Evolutionary conservation across 2,329 filamentous ascomycete genomes (phyloP), one percentile per base, ranked within the genome.

Genomic region (Phoma herbarum): DNA sequence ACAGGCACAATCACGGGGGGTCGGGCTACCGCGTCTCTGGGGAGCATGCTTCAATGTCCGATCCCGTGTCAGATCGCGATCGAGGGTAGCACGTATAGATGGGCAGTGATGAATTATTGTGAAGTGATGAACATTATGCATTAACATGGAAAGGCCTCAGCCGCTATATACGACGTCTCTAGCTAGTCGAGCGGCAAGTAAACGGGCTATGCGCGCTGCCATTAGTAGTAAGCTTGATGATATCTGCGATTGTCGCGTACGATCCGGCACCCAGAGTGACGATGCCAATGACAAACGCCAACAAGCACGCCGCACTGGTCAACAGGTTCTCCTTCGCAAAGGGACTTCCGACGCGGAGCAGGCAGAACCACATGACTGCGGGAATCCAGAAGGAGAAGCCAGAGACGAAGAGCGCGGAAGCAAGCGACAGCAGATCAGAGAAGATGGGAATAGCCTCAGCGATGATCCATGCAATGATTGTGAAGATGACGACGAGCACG

Each of bases 361-460:
- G 48, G 45, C 51, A 48, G 45, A 45, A 62, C 59, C 59, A 62
- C 59, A 62, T 62, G 11, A 62, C 56, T 1, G 59, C 59, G 8
- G 59, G 59, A 28, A 62, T 62, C 51, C 51, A 62, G 59, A 62
- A 62, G 9, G 56, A 59, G 59, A 62, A 62, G 11, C 59, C 59
- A 1, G 56, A 59, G 5, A 62, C 59, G 52, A 62, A 62, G 11
- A 62, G 59, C 25, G 59, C 59, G 9, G 59, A 62, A 2, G 59
- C 59, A 10, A 62, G 59, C 7, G 59, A 62, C 6, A 62, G 56
- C 52, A 62, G 33, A 48, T 62, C 59, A 16, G 59, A 62, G 52
- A 62, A 62, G 43, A 62, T 62, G 44, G 59, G 59, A 14, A 62
- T 62, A 1, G 59, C 59, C n/a, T 62, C 59, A n/a, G 59, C 59